phyloP scores from a whole-genome alignment of 148 eudicot genomes.

The Amaranthus hypochondriacus region DNA sequence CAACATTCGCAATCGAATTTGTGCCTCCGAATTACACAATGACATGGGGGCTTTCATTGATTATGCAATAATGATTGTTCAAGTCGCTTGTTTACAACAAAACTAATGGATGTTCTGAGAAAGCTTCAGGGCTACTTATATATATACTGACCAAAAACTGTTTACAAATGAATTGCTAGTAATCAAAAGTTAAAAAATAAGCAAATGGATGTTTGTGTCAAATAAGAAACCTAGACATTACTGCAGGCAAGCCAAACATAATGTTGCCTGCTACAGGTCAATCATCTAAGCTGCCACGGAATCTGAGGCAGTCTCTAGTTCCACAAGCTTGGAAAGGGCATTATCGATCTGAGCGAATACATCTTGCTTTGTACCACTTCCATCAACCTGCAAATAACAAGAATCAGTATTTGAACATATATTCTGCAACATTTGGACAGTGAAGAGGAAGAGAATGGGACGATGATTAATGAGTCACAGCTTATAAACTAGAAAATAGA shows the following conservation, averaged over 20 bases:
- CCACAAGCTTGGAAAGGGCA: constrained; percentile 44
- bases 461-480: too few species aligned
- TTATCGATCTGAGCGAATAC: constrained; percentile 74
- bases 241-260: not conserved
- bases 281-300: constrained; percentile 37
- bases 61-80: not conserved
- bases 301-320: constrained; percentile 34
- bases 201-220: not conserved
- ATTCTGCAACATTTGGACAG: not conserved
- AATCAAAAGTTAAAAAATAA: not conserved
- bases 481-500: too few species aligned
- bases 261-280: not conserved
- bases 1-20: not conserved
- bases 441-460: too few species aligned
- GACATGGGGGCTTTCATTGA: not conserved
- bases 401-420: not conserved
- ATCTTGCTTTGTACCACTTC: constrained; percentile 55
- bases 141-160: constrained; percentile 4
- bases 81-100: constrained; percentile 6
- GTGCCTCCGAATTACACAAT: not conserved
- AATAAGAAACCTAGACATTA: not conserved
- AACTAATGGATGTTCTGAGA: not conserved
- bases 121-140: constrained; percentile 6
- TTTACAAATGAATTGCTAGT: constrained; percentile 19
- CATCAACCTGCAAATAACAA: constrained; percentile 57